Evolutionary conservation across 805 yeast species (phyloP), one percentile per base, ranked within the genome.

Genomic region (Pichia pseudocactophila): DNA sequence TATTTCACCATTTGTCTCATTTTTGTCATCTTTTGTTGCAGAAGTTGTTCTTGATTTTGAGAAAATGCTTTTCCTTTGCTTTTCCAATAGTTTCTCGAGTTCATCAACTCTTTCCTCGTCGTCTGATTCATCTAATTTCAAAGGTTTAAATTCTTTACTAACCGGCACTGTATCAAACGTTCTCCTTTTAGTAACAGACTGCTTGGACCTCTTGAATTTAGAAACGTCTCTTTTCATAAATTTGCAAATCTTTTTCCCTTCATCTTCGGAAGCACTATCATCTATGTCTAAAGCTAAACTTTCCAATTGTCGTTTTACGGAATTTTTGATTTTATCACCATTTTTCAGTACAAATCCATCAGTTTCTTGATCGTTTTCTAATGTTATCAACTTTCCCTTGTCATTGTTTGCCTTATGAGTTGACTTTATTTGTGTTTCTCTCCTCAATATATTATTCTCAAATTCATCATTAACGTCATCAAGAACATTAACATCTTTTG

Each of bases 401-500:
- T 42, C 69, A 17, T 40, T 45, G 12, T 30, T 43, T n/a, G 36
- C 45, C 2, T 46, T 42, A 16, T 48, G 31, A 1, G 25, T 30
- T 54, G 59, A 18, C 45, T 61, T 42, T 37, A 57, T 31, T 46
- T 46, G 48, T 27, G 34, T 26, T 9, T 40, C 47, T 27, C 45
- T 47, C 3, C 40, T 45, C 32, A 50, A 26, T n/a, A 51, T 51
- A 34, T 58, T 42, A 28, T 51, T 57, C n/a, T 67, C 71, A 40
- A 75, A 67, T 25, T 57, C 65, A 26, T 79, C 63, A 48, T 58
- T 63, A 19, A 61, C 16, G 22, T 45, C 45, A 19, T 42, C 45
- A 18, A 40, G 31, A 11, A 42, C 42, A 18, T 42, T 39, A 2
- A 17, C 13, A 32, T 43, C 46, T 16, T 43, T 43, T 1, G 33